These are phyloP conservation scores for Knoxdaviesia proteae DNA, from an alignment of 2,329 filamentous ascomycete species.

Conservation along the genomic window DNA sequence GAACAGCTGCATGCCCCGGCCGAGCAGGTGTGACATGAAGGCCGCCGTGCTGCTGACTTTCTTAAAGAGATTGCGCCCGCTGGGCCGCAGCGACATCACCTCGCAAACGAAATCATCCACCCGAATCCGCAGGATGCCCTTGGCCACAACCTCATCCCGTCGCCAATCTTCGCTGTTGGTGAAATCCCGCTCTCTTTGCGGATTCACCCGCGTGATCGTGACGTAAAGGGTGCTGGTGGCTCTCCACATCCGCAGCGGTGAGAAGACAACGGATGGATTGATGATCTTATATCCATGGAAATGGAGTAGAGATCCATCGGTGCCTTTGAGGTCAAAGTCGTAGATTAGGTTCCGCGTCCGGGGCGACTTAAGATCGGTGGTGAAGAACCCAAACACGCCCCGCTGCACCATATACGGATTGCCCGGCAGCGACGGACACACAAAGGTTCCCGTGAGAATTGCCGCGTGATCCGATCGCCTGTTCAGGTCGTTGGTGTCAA, in stretches of 20 bases:
- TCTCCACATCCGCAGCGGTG: conserved; percentile 34
- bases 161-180: conserved; percentile 17
- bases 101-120: conserved; percentile 32
- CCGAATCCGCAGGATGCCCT: conserved; percentile 36
- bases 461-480: conserved; percentile 21
- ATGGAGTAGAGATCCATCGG: conserved; percentile 28
- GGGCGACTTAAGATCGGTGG: conserved; percentile 26
- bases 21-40: conserved; percentile 33
- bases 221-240: conserved; percentile 42
- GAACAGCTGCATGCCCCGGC: conserved; percentile 28
- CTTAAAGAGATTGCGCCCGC: conserved; percentile 22
- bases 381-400: conserved; percentile 37
- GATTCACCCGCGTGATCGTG: conserved; percentile 24
- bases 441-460: conserved; percentile 37
- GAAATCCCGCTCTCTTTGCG: conserved; percentile 7
- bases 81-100: conserved; percentile 29
- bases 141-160: conserved; percentile 26
- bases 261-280: conserved; percentile 36
- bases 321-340: conserved; percentile 36
- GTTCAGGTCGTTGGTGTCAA: conserved; percentile 18
- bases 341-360: conserved; percentile 40
- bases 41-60: conserved; percentile 22
- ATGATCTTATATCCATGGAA: conserved; percentile 44
- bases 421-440: conserved; percentile 29
- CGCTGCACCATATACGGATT: conserved; percentile 39